phyloP scores from a whole-genome alignment of 2,329 filamentous ascomycete species.

The Aspergillus aculeatinus region DNA sequence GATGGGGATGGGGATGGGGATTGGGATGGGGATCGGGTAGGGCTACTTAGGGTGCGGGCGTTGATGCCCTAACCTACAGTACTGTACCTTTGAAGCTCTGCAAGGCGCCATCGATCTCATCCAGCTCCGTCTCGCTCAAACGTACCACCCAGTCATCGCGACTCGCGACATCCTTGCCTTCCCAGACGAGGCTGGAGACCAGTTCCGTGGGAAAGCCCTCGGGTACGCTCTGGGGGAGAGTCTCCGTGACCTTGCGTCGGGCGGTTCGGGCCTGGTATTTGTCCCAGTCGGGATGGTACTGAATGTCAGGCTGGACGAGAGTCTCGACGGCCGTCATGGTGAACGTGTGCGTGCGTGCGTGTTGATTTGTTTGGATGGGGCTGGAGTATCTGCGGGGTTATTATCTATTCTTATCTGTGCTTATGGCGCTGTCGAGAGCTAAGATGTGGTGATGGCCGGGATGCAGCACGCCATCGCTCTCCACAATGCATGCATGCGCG shows the following conservation, averaged over 20 bases:
- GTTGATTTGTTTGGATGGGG: too few species aligned
- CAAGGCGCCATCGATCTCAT: constrained; percentile 46
- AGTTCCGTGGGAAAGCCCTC: constrained; percentile 43
- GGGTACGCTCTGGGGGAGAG: constrained; percentile 31
- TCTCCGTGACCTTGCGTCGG: constrained; percentile 22
- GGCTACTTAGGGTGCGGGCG: background rate
- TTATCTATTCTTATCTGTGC: background rate
- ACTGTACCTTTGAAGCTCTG: constrained; percentile 41
- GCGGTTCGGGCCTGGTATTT: constrained; percentile 23
- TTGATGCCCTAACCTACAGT: background rate
- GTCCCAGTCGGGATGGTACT: constrained; percentile 27
- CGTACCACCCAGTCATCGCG: constrained; percentile 43
- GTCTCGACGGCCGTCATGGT: background rate
- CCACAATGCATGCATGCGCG: background rate
- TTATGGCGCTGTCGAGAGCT: background rate
- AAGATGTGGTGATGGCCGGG: background rate
- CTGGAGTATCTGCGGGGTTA: background rate
- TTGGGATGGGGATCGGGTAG: too few species aligned
- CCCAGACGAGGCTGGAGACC: constrained; percentile 48
- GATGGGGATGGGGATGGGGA: too few species aligned
- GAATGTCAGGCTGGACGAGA: constrained; percentile 28
- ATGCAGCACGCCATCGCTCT: too few species aligned
- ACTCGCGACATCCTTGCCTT: constrained; percentile 39
- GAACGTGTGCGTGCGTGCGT: background rate
- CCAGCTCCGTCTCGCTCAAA: constrained; percentile 37